Conservation (phyloP, 2,329 filamentous ascomycete species). For the Ceratocystis cacaofunesta region DNA sequence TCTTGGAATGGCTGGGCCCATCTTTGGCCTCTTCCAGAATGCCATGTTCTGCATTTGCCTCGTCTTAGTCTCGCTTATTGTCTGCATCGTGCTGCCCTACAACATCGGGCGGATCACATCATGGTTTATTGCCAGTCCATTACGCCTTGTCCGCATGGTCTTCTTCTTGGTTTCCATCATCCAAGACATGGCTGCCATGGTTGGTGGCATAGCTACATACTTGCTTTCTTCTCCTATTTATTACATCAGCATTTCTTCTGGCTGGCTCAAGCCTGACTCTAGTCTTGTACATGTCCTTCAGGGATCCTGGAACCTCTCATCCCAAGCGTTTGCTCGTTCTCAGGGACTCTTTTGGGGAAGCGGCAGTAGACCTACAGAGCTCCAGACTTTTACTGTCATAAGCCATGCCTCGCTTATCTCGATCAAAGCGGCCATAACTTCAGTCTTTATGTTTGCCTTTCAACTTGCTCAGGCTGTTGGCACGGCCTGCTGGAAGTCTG, state of each 20-base stretch:
- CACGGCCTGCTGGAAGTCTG: background rate
- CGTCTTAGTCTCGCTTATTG: slow-evolving; percentile 70
- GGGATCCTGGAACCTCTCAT: background rate
- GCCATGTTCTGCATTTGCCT: slow-evolving; percentile 86
- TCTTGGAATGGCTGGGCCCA: slow-evolving; percentile 86
- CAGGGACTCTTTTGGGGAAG: background rate
- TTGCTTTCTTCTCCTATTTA: slow-evolving; percentile 11
- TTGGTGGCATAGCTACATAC: slow-evolving; percentile 34
- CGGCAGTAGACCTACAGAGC: slow-evolving; percentile 31
- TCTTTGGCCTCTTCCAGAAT: slow-evolving; percentile 83
- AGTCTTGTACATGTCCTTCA: slow-evolving; percentile 17
- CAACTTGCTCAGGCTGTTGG: background rate
- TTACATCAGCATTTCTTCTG: slow-evolving; percentile 10
- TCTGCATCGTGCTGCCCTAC: slow-evolving; percentile 83
- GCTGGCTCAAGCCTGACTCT: slow-evolving; percentile 17
- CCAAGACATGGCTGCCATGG: slow-evolving; percentile 58
- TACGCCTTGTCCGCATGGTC: slow-evolving; percentile 57
- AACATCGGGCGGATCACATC: slow-evolving; percentile 76
- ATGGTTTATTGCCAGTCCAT: slow-evolving; percentile 63
- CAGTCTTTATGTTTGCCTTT: background rate
- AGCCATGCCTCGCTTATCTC: slow-evolving; percentile 55
- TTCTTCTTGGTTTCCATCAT: slow-evolving; percentile 63
- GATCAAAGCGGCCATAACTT: slow-evolving; percentile 33
- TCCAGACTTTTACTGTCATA: slow-evolving; percentile 61
- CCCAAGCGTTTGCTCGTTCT: background rate